A percentile compares a stretch with the other conserved stretches of the same genome.
phyloP scores from a whole-genome alignment of 352 stramenopile species.

The Thraustochytrium striatum region DNA sequence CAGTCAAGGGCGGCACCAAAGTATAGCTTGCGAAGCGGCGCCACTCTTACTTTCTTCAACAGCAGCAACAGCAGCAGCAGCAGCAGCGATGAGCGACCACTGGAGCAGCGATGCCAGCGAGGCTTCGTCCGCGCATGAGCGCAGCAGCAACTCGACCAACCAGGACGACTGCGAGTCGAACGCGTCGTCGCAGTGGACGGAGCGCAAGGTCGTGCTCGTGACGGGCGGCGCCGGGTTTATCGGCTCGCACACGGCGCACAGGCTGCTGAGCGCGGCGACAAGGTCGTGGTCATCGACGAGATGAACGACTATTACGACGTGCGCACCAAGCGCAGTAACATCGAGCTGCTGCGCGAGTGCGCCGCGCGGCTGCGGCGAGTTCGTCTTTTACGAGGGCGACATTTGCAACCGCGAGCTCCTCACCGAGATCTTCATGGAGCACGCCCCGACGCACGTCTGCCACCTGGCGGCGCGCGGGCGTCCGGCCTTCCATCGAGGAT shows the following conservation, averaged over 20 bases:
- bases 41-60: background rate
- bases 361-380: conserved; percentile 55
- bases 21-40: conserved; percentile 2
- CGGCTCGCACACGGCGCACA: conserved; percentile 86
- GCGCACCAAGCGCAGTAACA: conserved; percentile 90
- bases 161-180: background rate
- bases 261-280: conserved; percentile 75
- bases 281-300: conserved; percentile 94
- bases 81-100: background rate
- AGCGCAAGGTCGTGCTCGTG: conserved; percentile 70
- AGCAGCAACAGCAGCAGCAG: conserved; percentile 4
- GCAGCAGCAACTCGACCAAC: background rate
- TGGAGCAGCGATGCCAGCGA: no score
- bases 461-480: conserved; percentile 92
- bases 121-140: no score
- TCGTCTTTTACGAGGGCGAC: conserved; percentile 79
- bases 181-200: background rate
- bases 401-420: conserved; percentile 88
- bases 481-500: conserved; percentile 93
- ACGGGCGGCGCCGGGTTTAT: conserved; percentile 95
- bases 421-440: conserved; percentile 77
- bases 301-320: conserved; percentile 99
- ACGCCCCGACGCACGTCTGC: conserved; percentile 73
- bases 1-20: conserved; percentile 39
- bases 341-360: conserved; percentile 69